These are phyloP conservation scores for Volvox carteri DNA, from an alignment of 163 green algal species.

Conservation along the genomic window DNA sequence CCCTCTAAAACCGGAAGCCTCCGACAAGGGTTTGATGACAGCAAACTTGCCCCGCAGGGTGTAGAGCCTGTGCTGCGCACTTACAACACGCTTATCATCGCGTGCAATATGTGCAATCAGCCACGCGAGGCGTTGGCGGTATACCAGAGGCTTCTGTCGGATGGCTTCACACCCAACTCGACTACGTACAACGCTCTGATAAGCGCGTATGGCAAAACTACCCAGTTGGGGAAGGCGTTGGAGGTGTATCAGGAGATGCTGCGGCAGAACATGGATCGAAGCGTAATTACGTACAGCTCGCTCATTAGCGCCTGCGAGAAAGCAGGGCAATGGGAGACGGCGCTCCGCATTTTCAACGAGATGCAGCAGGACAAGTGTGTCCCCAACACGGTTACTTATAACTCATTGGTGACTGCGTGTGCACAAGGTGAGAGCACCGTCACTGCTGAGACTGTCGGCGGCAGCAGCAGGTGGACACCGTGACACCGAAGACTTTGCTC, in stretches of 20 bases:
- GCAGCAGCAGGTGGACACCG: background rate
- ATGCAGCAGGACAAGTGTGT: constrained; percentile 77
- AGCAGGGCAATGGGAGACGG: constrained; percentile 78
- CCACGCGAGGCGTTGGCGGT: constrained; percentile 71
- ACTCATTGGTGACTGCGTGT: constrained; percentile 84
- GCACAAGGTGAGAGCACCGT: constrained; percentile 66
- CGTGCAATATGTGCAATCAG: constrained; percentile 80
- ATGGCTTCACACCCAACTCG: constrained; percentile 73
- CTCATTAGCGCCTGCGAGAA: constrained; percentile 87
- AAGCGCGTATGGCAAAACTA: constrained; percentile 71
- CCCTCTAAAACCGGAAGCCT: background rate
- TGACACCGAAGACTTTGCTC: background rate
- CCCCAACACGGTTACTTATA: constrained; percentile 83
- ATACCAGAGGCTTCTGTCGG: constrained; percentile 63
- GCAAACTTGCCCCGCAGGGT: constrained; percentile 48
- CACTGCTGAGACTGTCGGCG: too few species aligned
- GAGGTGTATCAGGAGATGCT: constrained; percentile 76
- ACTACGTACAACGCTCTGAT: constrained; percentile 83
- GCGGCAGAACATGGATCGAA: constrained; percentile 70
- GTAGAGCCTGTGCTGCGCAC: constrained; percentile 73
- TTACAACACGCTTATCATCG: constrained; percentile 78
- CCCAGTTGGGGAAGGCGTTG: constrained; percentile 75
- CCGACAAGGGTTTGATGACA: background rate
- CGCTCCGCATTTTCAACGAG: constrained; percentile 77
- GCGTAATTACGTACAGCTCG: constrained; percentile 84